These are phyloP conservation scores for Venturia asperata DNA, from an alignment of 2,329 filamentous ascomycete genomes.

Conservation along the genomic window DNA sequence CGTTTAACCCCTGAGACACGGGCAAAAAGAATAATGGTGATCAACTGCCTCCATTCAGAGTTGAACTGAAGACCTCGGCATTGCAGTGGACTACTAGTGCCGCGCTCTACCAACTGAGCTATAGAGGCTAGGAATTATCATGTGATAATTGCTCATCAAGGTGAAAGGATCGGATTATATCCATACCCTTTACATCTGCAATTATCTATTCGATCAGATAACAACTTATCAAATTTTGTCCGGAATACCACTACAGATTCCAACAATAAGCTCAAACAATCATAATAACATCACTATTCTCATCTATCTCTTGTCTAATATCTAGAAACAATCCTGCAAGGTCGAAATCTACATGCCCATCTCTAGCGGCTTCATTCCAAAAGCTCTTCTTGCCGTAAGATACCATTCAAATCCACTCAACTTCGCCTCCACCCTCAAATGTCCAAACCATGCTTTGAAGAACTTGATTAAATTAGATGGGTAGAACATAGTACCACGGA, in stretches of 20 bases:
- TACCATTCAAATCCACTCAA: constrained; percentile 53
- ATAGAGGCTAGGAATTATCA: neutral
- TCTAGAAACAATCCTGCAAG: too few species aligned
- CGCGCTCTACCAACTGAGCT: constrained; percentile 8
- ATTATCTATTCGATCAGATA: too few species aligned
- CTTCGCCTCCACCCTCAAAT: constrained; percentile 51
- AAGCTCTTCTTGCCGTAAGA: constrained; percentile 43
- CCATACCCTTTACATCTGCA: too few species aligned
- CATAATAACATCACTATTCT: neutral
- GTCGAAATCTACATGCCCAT: neutral
- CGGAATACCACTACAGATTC: too few species aligned
- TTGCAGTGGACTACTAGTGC: neutral
- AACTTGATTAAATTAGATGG: constrained; percentile 47
- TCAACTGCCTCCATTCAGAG: too few species aligned
- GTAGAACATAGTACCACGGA: constrained; percentile 45
- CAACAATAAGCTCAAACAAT: neutral
- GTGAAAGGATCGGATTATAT: too few species aligned
- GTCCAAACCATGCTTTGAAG: constrained; percentile 46
- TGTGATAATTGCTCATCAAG: too few species aligned
- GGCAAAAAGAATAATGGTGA: too few species aligned
- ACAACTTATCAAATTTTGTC: too few species aligned
- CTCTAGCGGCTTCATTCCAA: constrained; percentile 36
- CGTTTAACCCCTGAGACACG: too few species aligned
- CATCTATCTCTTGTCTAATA: too few species aligned
- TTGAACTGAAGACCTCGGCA: too few species aligned